Base-by-base conservation (phyloP, 495 filamentous ascomycete species). In the Penicillium riverlandense region DNA sequence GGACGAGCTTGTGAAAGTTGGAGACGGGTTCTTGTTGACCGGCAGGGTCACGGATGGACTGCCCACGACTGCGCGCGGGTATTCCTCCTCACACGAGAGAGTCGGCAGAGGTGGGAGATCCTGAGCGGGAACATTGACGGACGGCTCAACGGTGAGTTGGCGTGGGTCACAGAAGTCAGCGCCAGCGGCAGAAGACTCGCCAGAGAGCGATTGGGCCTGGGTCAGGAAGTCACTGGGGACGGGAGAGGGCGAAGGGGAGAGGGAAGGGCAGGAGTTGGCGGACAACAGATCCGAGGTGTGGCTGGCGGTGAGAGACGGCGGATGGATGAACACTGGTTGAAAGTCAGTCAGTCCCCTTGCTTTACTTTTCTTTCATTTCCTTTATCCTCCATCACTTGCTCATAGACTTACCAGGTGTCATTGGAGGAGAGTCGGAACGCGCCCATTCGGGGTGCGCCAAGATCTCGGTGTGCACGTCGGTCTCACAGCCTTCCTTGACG, bases 121-220 rank as follows among this genome's bases (percentile, higher is more conserved):
- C 27, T 80, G 69, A 29, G 74, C 70, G 45, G 65, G 44, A 29
- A 72, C 65, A 52, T 73, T 65, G 40, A 66, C 65, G 11, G 79
- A 74, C 1, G 80, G 72, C 58, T 81, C 80, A 35, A 96, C 90
- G 5, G 86, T 92, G 38, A 98, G 73, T 55, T 95, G 86, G 47
- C 90, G 85, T 15, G 92, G 92, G 56, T 98, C 89, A 67, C 92
- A 97, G 56, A 95, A 96, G 65, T 89, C 81, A 8, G 64, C 59
- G 33, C 53, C 53, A 8, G 62, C 59, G 31, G 51, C 53, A 8
- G 52, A 39, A 38, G 61, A 61, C 44, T 70, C 67, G 29, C 54
- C 48, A 8, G 59, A 52, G 41, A 70, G 49, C 50, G 44, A 63
- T 55, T 89, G 86, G 38, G 81, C 72, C 33, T 86, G 82, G 2